phyloP scores from a whole-genome alignment of 179 eudicot species.

The Drosera spatulata region DNA sequence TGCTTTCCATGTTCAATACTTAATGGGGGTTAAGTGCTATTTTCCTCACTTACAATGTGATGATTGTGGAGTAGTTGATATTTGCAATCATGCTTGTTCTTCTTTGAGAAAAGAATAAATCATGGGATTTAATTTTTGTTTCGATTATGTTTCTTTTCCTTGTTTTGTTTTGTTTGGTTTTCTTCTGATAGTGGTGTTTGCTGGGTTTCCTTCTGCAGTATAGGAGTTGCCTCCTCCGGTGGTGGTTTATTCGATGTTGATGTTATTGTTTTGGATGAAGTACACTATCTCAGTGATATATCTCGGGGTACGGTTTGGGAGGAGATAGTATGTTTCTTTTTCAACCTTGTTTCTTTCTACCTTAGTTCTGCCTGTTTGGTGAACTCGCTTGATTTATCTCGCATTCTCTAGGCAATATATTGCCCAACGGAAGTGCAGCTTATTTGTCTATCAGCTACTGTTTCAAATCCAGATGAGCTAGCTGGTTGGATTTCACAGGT shows the following conservation, averaged over 20 bases:
- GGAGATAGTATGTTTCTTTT: slow-evolving; percentile 59
- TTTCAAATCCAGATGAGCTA: slow-evolving; percentile 96
- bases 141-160: no score
- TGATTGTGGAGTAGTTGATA: no score
- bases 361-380: slow-evolving; percentile 2
- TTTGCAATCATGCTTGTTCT: no score
- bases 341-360: slow-evolving; percentile 11
- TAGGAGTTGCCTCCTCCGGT: slow-evolving; percentile 71
- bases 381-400: background rate
- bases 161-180: no score
- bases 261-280: slow-evolving; percentile 97
- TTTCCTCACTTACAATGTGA: no score
- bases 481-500: slow-evolving; percentile 99
- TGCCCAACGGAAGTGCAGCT: slow-evolving; percentile 99
- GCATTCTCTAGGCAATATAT: slow-evolving; percentile 57
- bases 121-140: no score
- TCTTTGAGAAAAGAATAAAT: no score
- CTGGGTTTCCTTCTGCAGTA: slow-evolving; percentile 37
- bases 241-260: slow-evolving; percentile 80
- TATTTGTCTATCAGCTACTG: slow-evolving; percentile 96
- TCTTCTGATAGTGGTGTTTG: background rate
- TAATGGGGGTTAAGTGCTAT: no score
- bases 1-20: no score
- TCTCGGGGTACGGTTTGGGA: slow-evolving; percentile 99
- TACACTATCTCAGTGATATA: slow-evolving; percentile 93